phyloP scores from a whole-genome alignment of 306 rosid genomes.

The Abrus pulchellus region DNA sequence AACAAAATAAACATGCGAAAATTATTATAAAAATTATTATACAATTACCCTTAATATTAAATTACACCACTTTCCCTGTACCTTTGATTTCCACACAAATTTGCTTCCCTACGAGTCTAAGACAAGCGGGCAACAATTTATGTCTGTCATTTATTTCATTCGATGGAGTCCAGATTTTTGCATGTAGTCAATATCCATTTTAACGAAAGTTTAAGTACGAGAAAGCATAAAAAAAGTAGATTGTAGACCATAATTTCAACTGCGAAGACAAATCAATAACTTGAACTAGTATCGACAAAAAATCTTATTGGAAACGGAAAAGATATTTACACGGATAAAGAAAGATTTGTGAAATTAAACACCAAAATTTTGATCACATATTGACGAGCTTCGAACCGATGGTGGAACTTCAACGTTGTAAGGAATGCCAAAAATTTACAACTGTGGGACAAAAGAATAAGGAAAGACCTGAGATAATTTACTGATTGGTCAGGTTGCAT shows the following conservation, averaged over 20 bases:
- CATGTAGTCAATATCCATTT: no score
- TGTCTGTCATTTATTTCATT: no score
- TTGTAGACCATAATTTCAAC: background rate
- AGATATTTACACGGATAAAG: background rate
- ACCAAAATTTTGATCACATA: constrained; percentile 51
- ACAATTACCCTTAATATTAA: no score
- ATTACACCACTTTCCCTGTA: no score
- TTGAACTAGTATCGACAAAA: background rate
- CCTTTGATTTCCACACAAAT: no score
- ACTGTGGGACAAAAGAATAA: constrained; percentile 44
- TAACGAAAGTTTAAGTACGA: no score
- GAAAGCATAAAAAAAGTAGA: no score
- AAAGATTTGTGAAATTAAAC: constrained; percentile 17
- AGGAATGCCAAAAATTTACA: constrained; percentile 50
- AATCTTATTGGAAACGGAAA: background rate
- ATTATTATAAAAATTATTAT: no score
- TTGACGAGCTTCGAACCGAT: constrained; percentile 42
- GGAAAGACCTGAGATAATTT: constrained; percentile 39
- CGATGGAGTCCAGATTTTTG: no score
- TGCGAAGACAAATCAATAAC: background rate
- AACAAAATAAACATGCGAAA: no score
- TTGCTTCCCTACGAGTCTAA: no score
- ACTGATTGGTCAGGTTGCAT: constrained; percentile 43
- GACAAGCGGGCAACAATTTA: no score
- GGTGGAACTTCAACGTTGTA: constrained; percentile 29